These are phyloP conservation scores for Geotrichum macrosporum DNA, from an alignment of 1,139 yeast species.

Conservation along the genomic window DNA sequence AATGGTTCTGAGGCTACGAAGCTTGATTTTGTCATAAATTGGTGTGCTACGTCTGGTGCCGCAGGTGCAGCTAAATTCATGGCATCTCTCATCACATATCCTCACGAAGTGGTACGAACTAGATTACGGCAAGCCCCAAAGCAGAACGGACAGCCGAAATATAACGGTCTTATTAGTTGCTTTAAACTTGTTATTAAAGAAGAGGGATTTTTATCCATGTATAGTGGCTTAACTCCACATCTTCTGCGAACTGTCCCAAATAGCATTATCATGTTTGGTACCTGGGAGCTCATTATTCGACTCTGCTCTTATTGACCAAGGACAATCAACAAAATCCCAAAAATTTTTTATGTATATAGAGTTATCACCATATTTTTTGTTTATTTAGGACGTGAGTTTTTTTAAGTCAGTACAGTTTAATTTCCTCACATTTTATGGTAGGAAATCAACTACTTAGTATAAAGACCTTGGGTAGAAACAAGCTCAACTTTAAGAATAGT, in stretches of 20 bases:
- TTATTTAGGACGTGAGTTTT: no score
- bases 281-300: slow-evolving; percentile 91
- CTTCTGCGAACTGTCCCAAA: slow-evolving; percentile 95
- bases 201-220: slow-evolving; percentile 90
- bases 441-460: no score
- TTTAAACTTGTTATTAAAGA: slow-evolving; percentile 78
- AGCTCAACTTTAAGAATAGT: no score
- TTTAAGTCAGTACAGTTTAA: no score
- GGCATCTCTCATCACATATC: slow-evolving; percentile 90
- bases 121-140: slow-evolving; percentile 92
- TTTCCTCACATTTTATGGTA: no score
- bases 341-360: no score
- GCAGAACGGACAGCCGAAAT: slow-evolving; percentile 74
- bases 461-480: no score
- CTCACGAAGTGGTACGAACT: slow-evolving; percentile 96
- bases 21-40: slow-evolving; percentile 67
- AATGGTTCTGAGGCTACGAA: slow-evolving; percentile 46
- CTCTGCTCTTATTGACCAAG: slow-evolving; percentile 32
- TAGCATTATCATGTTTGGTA: slow-evolving; percentile 97
- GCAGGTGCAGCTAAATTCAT: slow-evolving; percentile 95
- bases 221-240: slow-evolving; percentile 97
- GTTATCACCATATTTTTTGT: no score
- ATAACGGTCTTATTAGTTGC: slow-evolving; percentile 84
- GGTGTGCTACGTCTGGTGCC: slow-evolving; percentile 96
- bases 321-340: no score